These are phyloP conservation scores for Aspergillus sclerotioniger DNA, from an alignment of 495 filamentous ascomycete genomes.

Conservation along the genomic window DNA sequence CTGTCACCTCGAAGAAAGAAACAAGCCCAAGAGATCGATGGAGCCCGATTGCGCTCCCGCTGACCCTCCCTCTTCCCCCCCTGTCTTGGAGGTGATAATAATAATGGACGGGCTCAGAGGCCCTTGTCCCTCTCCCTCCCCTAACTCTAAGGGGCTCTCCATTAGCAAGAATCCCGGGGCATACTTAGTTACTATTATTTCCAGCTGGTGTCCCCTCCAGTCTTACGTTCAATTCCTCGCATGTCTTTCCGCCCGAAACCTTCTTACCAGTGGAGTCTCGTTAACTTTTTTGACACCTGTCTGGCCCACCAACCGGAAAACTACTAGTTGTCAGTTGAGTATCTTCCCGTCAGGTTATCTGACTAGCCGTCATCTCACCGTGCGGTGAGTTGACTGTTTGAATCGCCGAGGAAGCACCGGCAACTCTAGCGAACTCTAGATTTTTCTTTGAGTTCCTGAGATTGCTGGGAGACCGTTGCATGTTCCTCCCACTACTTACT, in stretches of 20 bases:
- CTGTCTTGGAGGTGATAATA: neutral
- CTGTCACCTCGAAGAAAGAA: neutral
- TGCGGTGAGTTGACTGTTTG: constrained; percentile 13
- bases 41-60: neutral
- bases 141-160: too few relatives aligned
- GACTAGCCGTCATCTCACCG: constrained; percentile 17
- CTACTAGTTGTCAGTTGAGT: constrained; percentile 11
- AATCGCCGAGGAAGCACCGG: constrained; percentile 10
- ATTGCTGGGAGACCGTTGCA: neutral
- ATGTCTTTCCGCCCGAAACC: constrained; percentile 19
- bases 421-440: neutral
- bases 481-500: neutral
- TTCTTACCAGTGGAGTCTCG: constrained; percentile 15
- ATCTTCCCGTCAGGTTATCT: constrained; percentile 11
- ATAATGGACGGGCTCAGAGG: neutral
- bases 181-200: too few relatives aligned
- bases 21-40: neutral
- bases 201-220: too few relatives aligned
- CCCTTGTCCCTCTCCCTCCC: neutral
- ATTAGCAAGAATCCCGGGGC: too few relatives aligned
- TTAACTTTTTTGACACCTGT: constrained; percentile 24
- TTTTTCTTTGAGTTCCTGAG: constrained; percentile 1
- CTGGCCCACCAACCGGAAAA: constrained; percentile 19
- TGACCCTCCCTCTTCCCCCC: neutral
- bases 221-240: constrained; percentile 3